phyloP scores from a whole-genome alignment of 2,329 filamentous ascomycete genomes.

The Diaporthe citriasiana region DNA sequence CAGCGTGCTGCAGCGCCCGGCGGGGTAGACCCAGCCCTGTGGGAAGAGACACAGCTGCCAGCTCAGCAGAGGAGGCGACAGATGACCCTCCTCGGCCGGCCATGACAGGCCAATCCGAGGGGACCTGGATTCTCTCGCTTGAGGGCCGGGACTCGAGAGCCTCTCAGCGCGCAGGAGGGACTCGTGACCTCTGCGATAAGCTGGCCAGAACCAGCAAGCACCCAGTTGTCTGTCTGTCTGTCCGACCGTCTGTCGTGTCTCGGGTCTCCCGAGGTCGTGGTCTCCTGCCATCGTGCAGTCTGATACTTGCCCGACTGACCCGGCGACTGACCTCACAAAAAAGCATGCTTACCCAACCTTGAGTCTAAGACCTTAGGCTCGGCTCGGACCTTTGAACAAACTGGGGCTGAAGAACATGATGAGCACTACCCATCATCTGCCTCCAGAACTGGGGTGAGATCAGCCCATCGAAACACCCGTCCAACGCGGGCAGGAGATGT shows the following conservation, averaged over 20 bases:
- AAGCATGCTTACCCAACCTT: constrained; percentile 22
- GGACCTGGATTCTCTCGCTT: background rate
- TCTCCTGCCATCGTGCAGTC: constrained; percentile 28
- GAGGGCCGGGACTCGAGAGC: constrained; percentile 10
- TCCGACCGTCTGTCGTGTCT: constrained; percentile 1
- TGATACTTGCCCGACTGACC: constrained; percentile 25
- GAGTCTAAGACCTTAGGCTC: constrained; percentile 28
- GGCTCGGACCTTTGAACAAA: constrained; percentile 33
- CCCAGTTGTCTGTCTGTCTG: background rate
- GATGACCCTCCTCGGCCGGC: constrained; percentile 36
- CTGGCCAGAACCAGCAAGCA: background rate
- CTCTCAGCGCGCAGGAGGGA: background rate
- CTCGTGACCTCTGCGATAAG: constrained; percentile 30
- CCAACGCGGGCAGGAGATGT: constrained; percentile 22
- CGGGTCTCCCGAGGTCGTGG: constrained; percentile 23
- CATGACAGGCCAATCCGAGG: background rate
- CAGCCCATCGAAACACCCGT: constrained; percentile 19
- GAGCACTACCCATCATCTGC: constrained; percentile 38
- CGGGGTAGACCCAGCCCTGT: constrained; percentile 23
- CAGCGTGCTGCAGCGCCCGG: background rate
- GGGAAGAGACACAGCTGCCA: constrained; percentile 33
- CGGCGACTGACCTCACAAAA: background rate
- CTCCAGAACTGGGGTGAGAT: constrained; percentile 13
- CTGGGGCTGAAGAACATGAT: constrained; percentile 5
- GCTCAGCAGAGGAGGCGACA: constrained; percentile 30